Evolutionary conservation across 2,329 filamentous ascomycete species (phyloP).

Genomic region (Kalmusia sp.): DNA sequence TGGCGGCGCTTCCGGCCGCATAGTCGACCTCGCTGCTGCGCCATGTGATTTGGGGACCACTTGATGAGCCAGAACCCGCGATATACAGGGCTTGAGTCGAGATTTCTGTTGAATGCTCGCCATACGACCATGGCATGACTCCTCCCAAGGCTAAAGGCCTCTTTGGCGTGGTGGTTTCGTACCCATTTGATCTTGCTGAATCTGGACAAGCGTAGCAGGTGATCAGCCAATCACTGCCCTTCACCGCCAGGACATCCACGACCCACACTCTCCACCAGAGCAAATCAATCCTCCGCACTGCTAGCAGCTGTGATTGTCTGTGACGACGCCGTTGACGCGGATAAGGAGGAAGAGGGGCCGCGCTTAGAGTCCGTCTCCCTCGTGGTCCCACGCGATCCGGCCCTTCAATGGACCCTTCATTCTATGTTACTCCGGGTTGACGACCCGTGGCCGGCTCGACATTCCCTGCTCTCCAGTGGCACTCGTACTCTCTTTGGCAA

Average conservation of each 20-base stretch:
- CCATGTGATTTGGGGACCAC: slow-evolving; percentile 34
- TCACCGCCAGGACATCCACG: not conserved
- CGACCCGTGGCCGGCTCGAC: not conserved
- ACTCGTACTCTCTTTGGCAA: not conserved
- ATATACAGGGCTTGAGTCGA: slow-evolving; percentile 8
- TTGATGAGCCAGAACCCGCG: slow-evolving; percentile 27
- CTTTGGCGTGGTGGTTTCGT: not conserved
- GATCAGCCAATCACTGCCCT: slow-evolving; percentile 6
- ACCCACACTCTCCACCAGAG: not conserved
- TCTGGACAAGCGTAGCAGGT: not conserved
- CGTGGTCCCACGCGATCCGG: not conserved
- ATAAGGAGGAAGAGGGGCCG: slow-evolving; percentile 2
- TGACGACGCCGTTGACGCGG: slow-evolving; percentile 8
- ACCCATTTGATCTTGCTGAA: not conserved
- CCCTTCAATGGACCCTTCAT: not conserved
- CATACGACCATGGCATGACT: slow-evolving; percentile 7
- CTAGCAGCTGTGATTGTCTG: slow-evolving; percentile 5
- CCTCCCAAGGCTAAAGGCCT: not conserved
- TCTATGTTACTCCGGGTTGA: not conserved
- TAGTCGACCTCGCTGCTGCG: slow-evolving; percentile 13
- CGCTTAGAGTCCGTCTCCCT: slow-evolving; percentile 1
- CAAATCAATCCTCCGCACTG: slow-evolving; percentile 7
- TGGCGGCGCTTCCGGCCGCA: slow-evolving; percentile 26
- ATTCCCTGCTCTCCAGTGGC: slow-evolving; percentile 1
- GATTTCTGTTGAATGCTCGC: slow-evolving; percentile 4